Evolutionary conservation across 345 rosid species (phyloP), one percentile per base, ranked within the genome.

Genomic region (Citrus cavaleriei): DNA sequence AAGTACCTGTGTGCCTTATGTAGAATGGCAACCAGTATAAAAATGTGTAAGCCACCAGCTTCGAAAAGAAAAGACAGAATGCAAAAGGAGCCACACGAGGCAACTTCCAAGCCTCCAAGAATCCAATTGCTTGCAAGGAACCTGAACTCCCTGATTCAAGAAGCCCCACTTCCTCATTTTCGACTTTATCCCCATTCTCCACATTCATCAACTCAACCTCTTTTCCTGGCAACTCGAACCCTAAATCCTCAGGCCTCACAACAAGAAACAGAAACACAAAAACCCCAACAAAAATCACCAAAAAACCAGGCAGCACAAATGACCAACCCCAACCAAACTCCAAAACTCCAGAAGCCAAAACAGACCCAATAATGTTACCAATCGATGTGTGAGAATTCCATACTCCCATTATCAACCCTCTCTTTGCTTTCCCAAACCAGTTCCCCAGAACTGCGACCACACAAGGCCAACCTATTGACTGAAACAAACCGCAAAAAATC

Each of bases 321-420:
- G 99, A 92, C 99, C 99, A 96, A 16, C 99, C 99, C 99, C 99
- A 96, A 10, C 99, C 98, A 42, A 80, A 89, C 79, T 91, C 97
- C 83, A 96, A 85, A 46, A 88, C 91, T 2, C 88, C 89, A 6
- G 98, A 90, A 24, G 98, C 96, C 35, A 89, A 58, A 70, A 94
- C 90, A 2, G 98, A 94, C 1, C 99, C 97, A 49, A 93, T 69
- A 62, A 95, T 90, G 62, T 95, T 95, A 19, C 98, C 99, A 7
- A 94, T 83, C 0, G 97, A 94, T 6, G 98, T 93, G 78, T 95
- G 93, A 0, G 99, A 94, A 76, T 81, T 91, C 99, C 99, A 95
- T 10, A 89, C 70, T 58, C 99, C 99, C 99, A 95, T 89, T 54
- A 91, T 93, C 87, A 95, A 78, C 34, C 98, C 98, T 83, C 99